phyloP scores from a whole-genome alignment of 1,284 basidiomycete species.

The Cryptococcus sp. region DNA sequence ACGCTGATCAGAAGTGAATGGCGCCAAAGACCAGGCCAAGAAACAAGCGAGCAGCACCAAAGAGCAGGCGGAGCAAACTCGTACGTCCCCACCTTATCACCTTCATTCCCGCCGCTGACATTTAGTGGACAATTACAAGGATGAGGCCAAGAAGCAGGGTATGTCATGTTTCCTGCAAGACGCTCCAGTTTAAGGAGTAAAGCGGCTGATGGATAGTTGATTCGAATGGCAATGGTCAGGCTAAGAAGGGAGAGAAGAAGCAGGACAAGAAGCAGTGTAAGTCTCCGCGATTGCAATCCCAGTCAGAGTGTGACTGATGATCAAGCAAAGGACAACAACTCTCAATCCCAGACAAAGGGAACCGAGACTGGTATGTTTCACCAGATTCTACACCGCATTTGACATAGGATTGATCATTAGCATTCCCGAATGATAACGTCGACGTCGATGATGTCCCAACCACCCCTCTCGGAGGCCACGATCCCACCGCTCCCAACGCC shows the following conservation, averaged over 20 bases:
- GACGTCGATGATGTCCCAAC: slow-evolving; percentile 1
- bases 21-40: slow-evolving; percentile 1
- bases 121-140: not conserved
- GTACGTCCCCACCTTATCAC: too few relatives aligned
- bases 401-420: too few relatives aligned
- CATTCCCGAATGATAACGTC: too few relatives aligned
- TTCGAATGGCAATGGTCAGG: slow-evolving; percentile 1
- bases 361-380: too few relatives aligned
- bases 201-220: too few relatives aligned
- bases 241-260: slow-evolving; percentile 7
- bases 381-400: too few relatives aligned
- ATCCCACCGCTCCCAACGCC: slow-evolving; percentile 18
- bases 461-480: slow-evolving; percentile 23
- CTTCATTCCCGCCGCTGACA: too few relatives aligned
- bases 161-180: too few relatives aligned
- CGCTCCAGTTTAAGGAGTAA: too few relatives aligned
- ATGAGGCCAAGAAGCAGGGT: slow-evolving; percentile 2
- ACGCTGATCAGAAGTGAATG: not conserved
- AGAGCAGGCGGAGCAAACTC: not conserved
- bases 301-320: not conserved
- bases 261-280: slow-evolving; percentile 5
- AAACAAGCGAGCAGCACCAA: not conserved
- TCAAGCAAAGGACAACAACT: not conserved
- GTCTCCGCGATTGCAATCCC: not conserved
- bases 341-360: not conserved